A percentile compares a stretch with the other conserved stretches of the same genome.
phyloP scores from a whole-genome alignment of 73 alveolate genomes.

The Durusdinium trenchii region DNA sequence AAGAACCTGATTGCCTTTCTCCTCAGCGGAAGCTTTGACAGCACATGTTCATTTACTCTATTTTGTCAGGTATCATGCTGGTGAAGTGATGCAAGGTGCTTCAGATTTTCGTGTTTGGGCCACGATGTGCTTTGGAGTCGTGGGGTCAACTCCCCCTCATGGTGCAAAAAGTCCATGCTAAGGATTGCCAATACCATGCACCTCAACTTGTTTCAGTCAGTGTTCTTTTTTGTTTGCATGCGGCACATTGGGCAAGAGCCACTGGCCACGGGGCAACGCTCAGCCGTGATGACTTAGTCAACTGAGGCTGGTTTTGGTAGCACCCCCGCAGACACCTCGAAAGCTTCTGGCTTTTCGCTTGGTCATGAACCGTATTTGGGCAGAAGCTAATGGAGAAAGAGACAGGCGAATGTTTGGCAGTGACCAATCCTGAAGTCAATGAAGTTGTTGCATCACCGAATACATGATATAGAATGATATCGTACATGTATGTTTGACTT shows the following conservation, averaged over 20 bases:
- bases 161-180: not conserved
- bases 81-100: not conserved
- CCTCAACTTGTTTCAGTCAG: not conserved
- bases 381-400: not conserved
- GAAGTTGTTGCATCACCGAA: too few relatives aligned
- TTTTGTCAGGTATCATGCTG: not conserved
- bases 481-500: too few relatives aligned
- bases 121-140: not conserved
- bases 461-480: too few relatives aligned
- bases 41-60: not conserved
- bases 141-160: not conserved
- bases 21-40: slow-evolving; percentile 57
- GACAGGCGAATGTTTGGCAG: too few relatives aligned
- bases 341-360: slow-evolving; percentile 65
- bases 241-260: not conserved
- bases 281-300: not conserved
- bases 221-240: not conserved
- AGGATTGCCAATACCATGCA: slow-evolving; percentile 82
- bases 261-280: not conserved
- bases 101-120: not conserved
- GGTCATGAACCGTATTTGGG: slow-evolving; percentile 32
- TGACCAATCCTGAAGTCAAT: too few relatives aligned
- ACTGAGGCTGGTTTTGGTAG: slow-evolving; percentile 62
- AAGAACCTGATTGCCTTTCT: slow-evolving; percentile 25
- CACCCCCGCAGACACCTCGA: slow-evolving; percentile 88